Conservation (phyloP, 768 basidiomycete genomes). For the Wakefieldia striispora region DNA sequence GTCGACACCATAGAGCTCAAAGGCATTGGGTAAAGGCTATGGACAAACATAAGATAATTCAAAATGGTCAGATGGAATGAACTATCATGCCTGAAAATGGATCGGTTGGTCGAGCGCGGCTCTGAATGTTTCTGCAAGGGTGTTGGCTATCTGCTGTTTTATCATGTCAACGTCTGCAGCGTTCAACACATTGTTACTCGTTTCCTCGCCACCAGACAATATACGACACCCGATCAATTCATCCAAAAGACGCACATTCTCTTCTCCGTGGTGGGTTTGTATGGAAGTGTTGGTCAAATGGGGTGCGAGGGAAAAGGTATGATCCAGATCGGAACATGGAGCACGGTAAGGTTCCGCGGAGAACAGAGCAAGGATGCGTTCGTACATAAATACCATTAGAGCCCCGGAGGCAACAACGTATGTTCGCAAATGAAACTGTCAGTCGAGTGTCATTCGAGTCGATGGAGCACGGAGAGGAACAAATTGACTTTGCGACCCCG, state of each 20-base stretch:
- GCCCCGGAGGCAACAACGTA: slow-evolving; percentile 82
- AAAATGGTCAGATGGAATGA: neutral
- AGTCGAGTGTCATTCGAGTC: slow-evolving; percentile 10
- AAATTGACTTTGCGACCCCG: slow-evolving; percentile 59
- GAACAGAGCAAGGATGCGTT: slow-evolving; percentile 85
- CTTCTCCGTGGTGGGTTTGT: slow-evolving; percentile 65
- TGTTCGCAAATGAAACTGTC: slow-evolving; percentile 89
- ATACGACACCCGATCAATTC: slow-evolving; percentile 72
- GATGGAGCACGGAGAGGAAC: neutral
- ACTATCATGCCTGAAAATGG: slow-evolving; percentile 70
- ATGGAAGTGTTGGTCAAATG: slow-evolving; percentile 94
- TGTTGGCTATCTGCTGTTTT: slow-evolving; percentile 56
- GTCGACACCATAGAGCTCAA: slow-evolving; percentile 95
- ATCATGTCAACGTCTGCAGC: slow-evolving; percentile 47
- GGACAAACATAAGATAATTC: neutral
- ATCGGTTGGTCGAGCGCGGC: slow-evolving; percentile 81
- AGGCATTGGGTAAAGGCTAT: slow-evolving; percentile 85
- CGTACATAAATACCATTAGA: slow-evolving; percentile 76
- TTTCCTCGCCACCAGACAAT: slow-evolving; percentile 32
- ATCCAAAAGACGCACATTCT: slow-evolving; percentile 71
- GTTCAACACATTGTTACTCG: slow-evolving; percentile 19
- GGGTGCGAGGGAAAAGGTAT: slow-evolving; percentile 43
- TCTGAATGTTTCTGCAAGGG: slow-evolving; percentile 78
- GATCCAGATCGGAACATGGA: slow-evolving; percentile 39
- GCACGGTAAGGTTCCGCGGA: slow-evolving; percentile 65